These are phyloP conservation scores for Arthrobotrys conoides DNA, from an alignment of 2,329 filamentous ascomycete genomes.

Conservation along the genomic window DNA sequence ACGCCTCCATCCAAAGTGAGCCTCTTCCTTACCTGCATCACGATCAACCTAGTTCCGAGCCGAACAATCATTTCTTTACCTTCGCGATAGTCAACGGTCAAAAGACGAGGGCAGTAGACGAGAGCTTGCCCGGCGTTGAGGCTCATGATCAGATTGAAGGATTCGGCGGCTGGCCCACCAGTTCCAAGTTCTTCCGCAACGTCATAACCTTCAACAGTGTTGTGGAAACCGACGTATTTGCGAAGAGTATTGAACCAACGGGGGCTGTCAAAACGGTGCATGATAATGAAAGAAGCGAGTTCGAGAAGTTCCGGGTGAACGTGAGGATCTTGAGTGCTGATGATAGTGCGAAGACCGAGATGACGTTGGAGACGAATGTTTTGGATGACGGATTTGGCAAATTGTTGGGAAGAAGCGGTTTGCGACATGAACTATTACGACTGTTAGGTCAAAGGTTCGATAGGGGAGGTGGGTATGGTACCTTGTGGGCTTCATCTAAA, in stretches of 20 bases:
- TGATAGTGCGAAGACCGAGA: slow-evolving; percentile 76
- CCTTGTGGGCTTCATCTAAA: slow-evolving; percentile 83
- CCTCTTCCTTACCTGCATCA: slow-evolving; percentile 34
- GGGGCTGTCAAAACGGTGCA: slow-evolving; percentile 79
- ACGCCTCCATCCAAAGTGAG: slow-evolving; percentile 46
- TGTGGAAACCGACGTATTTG: slow-evolving; percentile 64
- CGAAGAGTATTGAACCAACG: slow-evolving; percentile 72
- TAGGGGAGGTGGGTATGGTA: not conserved
- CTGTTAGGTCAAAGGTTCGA: not conserved
- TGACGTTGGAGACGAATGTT: slow-evolving; percentile 81
- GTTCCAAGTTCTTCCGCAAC: slow-evolving; percentile 1
- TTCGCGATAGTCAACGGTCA: slow-evolving; percentile 11
- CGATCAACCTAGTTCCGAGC: slow-evolving; percentile 21
- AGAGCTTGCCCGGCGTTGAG: slow-evolving; percentile 69
- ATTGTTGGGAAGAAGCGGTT: slow-evolving; percentile 71
- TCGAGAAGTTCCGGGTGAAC: slow-evolving; percentile 78
- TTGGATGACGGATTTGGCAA: slow-evolving; percentile 76
- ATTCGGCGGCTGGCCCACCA: not conserved
- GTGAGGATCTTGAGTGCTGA: slow-evolving; percentile 84
- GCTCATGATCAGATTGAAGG: slow-evolving; percentile 69
- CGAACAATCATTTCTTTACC: not conserved
- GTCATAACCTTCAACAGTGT: not conserved
- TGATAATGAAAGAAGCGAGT: slow-evolving; percentile 78
- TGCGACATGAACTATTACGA: slow-evolving; percentile 49
- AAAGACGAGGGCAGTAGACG: slow-evolving; percentile 35